phyloP scores from a whole-genome alignment of 2,329 filamentous ascomycete genomes.

The Chrysoporthe cubensis region DNA sequence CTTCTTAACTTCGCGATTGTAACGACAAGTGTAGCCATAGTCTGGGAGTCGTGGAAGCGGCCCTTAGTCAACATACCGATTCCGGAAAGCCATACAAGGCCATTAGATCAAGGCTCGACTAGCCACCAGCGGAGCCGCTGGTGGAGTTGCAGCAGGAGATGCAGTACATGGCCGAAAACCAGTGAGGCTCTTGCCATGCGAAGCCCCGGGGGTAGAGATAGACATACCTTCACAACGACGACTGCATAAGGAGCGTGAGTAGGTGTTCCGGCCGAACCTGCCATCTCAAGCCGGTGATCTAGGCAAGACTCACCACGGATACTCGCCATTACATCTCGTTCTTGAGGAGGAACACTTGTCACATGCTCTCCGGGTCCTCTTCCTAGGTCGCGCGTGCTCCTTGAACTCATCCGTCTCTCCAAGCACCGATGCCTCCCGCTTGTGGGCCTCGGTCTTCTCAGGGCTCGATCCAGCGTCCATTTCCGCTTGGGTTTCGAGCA shows the following conservation, averaged over 20 bases:
- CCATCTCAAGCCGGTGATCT: not conserved
- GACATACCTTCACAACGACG: slow-evolving; percentile 43
- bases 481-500: not conserved
- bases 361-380: slow-evolving; percentile 39
- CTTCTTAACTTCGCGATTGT: slow-evolving; percentile 44
- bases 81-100: not conserved
- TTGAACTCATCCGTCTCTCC: slow-evolving; percentile 36
- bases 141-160: not conserved
- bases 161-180: too few species aligned
- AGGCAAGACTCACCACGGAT: slow-evolving; percentile 42
- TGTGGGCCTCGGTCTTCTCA: slow-evolving; percentile 11
- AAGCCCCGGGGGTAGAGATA: not conserved
- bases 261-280: not conserved
- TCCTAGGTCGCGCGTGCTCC: slow-evolving; percentile 34
- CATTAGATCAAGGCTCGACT: not conserved
- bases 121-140: not conserved
- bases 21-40: slow-evolving; percentile 44
- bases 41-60: slow-evolving; percentile 33
- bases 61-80: slow-evolving; percentile 3
- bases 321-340: slow-evolving; percentile 48
- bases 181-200: too few species aligned
- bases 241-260: slow-evolving; percentile 32
- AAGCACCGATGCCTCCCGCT: slow-evolving; percentile 7
- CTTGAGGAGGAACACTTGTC: slow-evolving; percentile 45
- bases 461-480: slow-evolving; percentile 17